phyloP scores from a whole-genome alignment of 2,329 filamentous ascomycete genomes.

The Trichophaea hybrida region DNA sequence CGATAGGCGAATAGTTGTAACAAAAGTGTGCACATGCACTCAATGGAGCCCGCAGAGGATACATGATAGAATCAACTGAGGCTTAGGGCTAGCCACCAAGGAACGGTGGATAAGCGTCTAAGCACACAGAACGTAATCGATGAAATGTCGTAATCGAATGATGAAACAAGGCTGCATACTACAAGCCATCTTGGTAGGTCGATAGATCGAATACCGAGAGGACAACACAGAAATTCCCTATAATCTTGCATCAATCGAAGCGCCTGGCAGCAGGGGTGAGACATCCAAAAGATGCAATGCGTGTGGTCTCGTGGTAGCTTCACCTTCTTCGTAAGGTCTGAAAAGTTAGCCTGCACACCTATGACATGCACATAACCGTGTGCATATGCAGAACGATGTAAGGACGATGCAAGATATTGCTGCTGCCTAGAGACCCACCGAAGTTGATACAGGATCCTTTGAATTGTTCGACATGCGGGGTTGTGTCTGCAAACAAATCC shows the following conservation, averaged over 20 bases:
- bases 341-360: background rate
- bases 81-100: too few species aligned
- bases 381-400: slow-evolving; percentile 1
- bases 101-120: too few species aligned
- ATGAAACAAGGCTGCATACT: background rate
- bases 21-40: background rate
- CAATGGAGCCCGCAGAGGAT: background rate
- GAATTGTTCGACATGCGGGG: background rate
- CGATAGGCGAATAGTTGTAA: background rate
- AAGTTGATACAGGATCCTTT: background rate
- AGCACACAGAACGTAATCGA: background rate
- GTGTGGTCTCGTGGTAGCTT: background rate
- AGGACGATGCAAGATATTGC: background rate
- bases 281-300: background rate
- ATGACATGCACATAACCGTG: background rate
- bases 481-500: background rate
- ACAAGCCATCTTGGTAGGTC: slow-evolving; percentile 1
- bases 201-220: background rate
- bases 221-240: background rate
- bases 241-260: background rate
- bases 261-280: background rate
- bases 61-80: background rate
- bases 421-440: background rate
- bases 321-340: background rate
- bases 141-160: too few species aligned